Evolutionary conservation across 2,329 filamentous ascomycete genomes (phyloP), one percentile per base, ranked within the genome.

Genomic region (Colletotrichum sp.): DNA sequence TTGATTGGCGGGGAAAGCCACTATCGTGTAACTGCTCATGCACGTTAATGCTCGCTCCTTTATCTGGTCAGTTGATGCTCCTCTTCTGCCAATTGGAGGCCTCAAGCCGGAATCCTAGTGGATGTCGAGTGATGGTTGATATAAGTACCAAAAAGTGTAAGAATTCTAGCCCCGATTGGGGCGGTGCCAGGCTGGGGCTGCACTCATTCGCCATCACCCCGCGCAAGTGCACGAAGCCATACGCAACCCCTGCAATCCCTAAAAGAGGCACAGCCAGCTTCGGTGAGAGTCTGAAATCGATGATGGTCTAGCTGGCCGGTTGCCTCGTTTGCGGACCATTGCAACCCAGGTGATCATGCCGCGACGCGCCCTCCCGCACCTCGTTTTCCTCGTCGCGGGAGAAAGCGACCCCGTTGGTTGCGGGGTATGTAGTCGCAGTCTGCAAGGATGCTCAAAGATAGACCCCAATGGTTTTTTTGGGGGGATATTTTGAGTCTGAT

Each of bases 31-130:
- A 9, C 89, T 91, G n/a, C 95, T 95, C 84, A 85, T 87, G 66
- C 87, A 93, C 73, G 87, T 98, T 65, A 93, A 96, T 78, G 98
- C 34, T 61, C n/a, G 56, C 67, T 34, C 10, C 26, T 28, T 62
- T 52, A 34, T 62, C 56, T 62, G 36, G 67, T 69, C 67, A 69
- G 56, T 69, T 62, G 67, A 55, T 69, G 18, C 21, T 32, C 18
- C 43, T 24, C 16, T 48, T 34, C 67, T 62, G 36, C 67, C 56
- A 69, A 69, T 69, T 69, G 67, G 67, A 69, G 36, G 67, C 56
- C 67, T 69, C 67, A 52, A 48, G 58, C 28, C 7, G 3, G 26
- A 58, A 21, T 36, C 30, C 32, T 26, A 30, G 52, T 43, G 52
- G 65, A 32, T 68, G 52, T 58, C 48, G 52, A 68, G 52, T 10